Conservation (phyloP, 2,329 filamentous ascomycete species). For the Myotisia sp. region DNA sequence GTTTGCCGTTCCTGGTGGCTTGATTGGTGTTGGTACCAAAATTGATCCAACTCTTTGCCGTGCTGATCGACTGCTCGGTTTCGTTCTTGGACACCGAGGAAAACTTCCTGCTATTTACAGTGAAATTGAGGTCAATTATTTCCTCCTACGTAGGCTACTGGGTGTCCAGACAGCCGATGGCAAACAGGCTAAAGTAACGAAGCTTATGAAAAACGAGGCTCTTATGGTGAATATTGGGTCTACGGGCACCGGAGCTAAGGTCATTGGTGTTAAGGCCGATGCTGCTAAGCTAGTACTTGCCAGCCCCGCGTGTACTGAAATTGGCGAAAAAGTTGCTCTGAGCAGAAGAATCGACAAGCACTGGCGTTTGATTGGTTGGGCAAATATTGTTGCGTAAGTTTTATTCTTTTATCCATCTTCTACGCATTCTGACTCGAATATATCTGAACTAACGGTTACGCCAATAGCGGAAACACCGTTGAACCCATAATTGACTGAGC, state of each 20-base stretch:
- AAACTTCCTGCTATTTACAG: slow-evolving; percentile 92
- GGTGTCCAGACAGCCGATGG: slow-evolving; percentile 96
- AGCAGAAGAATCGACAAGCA: slow-evolving; percentile 97
- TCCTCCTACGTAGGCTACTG: slow-evolving; percentile 80
- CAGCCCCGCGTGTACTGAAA: slow-evolving; percentile 87
- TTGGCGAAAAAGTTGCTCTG: slow-evolving; percentile 95
- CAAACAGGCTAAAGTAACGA: slow-evolving; percentile 98
- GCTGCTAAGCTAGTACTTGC: slow-evolving; percentile 89
- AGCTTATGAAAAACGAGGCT: slow-evolving; percentile 95
- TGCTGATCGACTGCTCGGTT: slow-evolving; percentile 96
- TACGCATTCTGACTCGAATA: too few species aligned
- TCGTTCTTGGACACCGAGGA: slow-evolving; percentile 90
- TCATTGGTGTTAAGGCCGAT: slow-evolving; percentile 92
- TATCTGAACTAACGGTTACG: slow-evolving; percentile 5
- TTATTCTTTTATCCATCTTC: slow-evolving; percentile 1
- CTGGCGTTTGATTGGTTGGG: slow-evolving; percentile 91
- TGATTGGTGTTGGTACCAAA: slow-evolving; percentile 95
- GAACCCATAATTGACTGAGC: slow-evolving; percentile 31
- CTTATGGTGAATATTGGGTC: slow-evolving; percentile 99
- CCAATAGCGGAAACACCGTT: slow-evolving; percentile 32
- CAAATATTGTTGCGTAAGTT: slow-evolving; percentile 52
- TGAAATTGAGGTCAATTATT: slow-evolving; percentile 99
- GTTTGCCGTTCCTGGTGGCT: slow-evolving; percentile 90
- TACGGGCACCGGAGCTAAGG: slow-evolving; percentile 93
- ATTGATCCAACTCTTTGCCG: slow-evolving; percentile 96